Percentiles rank a stretch among this genome's conserved stretches.
Conservation (phyloP, 768 basidiomycete species). For the Pleurotus citrinopileatus region DNA sequence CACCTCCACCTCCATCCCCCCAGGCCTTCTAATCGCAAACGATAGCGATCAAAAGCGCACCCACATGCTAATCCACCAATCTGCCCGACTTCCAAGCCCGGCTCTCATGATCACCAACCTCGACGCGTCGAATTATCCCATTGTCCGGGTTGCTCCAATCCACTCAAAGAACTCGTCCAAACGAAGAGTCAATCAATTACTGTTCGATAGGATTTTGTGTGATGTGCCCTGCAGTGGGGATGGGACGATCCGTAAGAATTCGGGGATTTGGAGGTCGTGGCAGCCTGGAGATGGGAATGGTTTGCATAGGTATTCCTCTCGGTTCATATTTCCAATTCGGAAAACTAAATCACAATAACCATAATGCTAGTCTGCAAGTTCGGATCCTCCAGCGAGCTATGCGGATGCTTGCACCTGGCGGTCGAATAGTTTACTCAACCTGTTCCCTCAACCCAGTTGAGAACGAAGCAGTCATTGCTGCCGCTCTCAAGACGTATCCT, state of each 20-base stretch:
- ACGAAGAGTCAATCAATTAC: conserved; percentile 40
- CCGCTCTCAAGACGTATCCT: conserved; percentile 68
- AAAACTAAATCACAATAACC: too few species aligned
- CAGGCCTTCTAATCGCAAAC: conserved; percentile 91
- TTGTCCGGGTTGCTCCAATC: conserved; percentile 46
- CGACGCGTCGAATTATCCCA: conserved; percentile 86
- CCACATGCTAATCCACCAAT: conserved; percentile 96
- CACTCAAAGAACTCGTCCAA: not conserved
- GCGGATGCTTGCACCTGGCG: conserved; percentile 79
- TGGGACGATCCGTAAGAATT: conserved; percentile 92
- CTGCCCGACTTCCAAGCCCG: conserved; percentile 89
- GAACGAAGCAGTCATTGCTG: conserved; percentile 93
- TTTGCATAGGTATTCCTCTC: conserved; percentile 63
- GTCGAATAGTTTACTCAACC: conserved; percentile 95
- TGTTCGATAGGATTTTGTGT: conserved; percentile 92
- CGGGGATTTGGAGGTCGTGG: conserved; percentile 95
- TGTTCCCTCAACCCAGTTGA: conserved; percentile 97
- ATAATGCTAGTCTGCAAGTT: conserved; percentile 68
- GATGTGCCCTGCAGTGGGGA: conserved; percentile 99
- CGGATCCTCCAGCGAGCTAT: conserved; percentile 93
- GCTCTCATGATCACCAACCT: conserved; percentile 94
- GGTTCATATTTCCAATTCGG: conserved; percentile 13
- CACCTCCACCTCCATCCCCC: conserved; percentile 64
- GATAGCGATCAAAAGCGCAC: conserved; percentile 93
- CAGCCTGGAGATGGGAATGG: conserved; percentile 86